Evolutionary conservation across 441 rosid genomes (phyloP).

Genomic region (Breynia disticha): DNA sequence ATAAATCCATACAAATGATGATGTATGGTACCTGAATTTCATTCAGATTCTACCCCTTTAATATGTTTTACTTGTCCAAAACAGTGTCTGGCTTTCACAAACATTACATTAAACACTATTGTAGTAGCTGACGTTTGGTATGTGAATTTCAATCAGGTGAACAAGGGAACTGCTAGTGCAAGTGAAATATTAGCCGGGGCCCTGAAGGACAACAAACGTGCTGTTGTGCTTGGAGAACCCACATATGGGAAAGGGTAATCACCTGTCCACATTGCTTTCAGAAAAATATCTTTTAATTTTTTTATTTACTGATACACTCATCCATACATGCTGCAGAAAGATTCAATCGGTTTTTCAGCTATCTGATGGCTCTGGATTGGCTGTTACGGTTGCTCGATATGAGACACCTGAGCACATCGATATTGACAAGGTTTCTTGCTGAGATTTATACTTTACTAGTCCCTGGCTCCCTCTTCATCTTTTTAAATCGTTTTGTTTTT

Average conservation of each 20-base stretch:
- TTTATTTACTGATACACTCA: slow-evolving; percentile 10
- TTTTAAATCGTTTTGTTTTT: neutral
- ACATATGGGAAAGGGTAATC: slow-evolving; percentile 93
- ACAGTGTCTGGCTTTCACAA: neutral
- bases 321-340: slow-evolving; percentile 44
- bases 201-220: slow-evolving; percentile 89
- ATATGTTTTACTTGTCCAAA: no score
- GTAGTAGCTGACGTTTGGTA: neutral
- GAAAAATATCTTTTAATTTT: neutral
- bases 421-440: slow-evolving; percentile 61
- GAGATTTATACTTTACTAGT: neutral
- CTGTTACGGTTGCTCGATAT: slow-evolving; percentile 85
- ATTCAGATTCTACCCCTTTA: no score
- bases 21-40: no score
- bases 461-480: neutral
- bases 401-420: slow-evolving; percentile 88
- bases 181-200: slow-evolving; percentile 94
- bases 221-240: slow-evolving; percentile 75
- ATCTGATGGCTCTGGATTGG: slow-evolving; percentile 92
- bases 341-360: slow-evolving; percentile 89
- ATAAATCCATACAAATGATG: no score
- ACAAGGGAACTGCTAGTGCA: slow-evolving; percentile 98
- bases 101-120: neutral
- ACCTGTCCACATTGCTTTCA: neutral
- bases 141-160: slow-evolving; percentile 46